Conservation (phyloP, 2,329 filamentous ascomycete species). For the Phialophora expanda region DNA sequence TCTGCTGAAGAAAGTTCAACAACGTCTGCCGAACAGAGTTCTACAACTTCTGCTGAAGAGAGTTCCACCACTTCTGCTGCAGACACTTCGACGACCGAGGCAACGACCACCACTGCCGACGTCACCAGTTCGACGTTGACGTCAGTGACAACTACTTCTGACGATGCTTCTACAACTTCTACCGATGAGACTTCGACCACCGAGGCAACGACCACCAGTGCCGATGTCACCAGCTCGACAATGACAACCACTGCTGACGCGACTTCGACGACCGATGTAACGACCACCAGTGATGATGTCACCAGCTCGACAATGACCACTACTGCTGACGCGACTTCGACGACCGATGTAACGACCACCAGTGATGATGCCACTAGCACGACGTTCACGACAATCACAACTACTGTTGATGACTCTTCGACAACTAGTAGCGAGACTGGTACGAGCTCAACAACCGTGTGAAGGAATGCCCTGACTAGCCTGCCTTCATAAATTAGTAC, state of each 20-base stretch:
- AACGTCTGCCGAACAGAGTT: too few relatives aligned
- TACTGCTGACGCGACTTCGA: constrained; percentile 1
- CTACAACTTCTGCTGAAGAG: too few relatives aligned
- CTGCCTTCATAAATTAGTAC: constrained; percentile 17
- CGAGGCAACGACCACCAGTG: background rate
- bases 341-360: background rate
- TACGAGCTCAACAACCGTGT: background rate
- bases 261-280: constrained; percentile 7
- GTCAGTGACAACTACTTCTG: background rate
- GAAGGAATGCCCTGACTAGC: constrained; percentile 9
- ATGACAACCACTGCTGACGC: background rate
- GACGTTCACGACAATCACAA: constrained; percentile 5
- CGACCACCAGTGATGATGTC: background rate
- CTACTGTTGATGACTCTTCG: background rate
- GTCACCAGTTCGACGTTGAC: constrained; percentile 2
- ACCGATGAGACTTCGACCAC: constrained; percentile 1
- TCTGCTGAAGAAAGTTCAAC: background rate
- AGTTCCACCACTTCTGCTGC: too few relatives aligned
- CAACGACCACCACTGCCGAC: background rate
- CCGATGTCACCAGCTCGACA: too few relatives aligned
- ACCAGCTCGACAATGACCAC: background rate
- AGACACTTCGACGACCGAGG: too few relatives aligned
- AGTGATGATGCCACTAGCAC: background rate
- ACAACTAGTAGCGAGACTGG: background rate
- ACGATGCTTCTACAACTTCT: background rate